A percentile compares a stretch with the other conserved stretches of the same genome.
Evolutionary conservation across 2,329 filamentous ascomycete genomes (phyloP).

Genomic region (Ascochyta pisi): DNA sequence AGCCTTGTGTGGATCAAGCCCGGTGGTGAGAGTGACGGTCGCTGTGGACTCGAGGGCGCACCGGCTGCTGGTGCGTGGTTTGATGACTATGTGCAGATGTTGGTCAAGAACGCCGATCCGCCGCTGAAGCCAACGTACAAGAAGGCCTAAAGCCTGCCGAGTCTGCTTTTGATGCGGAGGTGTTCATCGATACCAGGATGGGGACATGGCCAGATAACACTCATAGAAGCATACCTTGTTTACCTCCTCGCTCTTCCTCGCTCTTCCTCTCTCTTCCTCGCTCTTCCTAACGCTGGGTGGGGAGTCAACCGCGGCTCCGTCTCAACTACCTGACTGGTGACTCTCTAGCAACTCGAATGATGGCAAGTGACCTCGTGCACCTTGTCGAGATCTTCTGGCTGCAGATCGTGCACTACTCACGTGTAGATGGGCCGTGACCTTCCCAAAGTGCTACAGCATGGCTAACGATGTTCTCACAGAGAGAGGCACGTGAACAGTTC

Average conservation of each 20-base stretch:
- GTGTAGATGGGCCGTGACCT: no score
- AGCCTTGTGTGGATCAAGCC: slow-evolving; percentile 43
- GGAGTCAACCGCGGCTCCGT: no score
- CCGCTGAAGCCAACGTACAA: slow-evolving; percentile 32
- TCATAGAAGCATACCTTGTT: not conserved
- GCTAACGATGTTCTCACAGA: no score
- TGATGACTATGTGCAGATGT: slow-evolving; percentile 38
- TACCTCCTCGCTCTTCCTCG: not conserved
- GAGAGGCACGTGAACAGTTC: no score
- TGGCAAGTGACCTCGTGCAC: no score
- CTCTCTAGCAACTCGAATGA: no score
- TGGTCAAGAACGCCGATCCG: slow-evolving; percentile 37
- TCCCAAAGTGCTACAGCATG: no score
- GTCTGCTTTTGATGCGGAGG: not conserved
- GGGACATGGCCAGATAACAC: no score
- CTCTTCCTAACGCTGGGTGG: not conserved
- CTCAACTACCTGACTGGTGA: no score
- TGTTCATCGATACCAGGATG: not conserved
- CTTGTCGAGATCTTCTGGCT: no score
- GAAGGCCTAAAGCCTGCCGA: slow-evolving; percentile 1
- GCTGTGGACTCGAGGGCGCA: slow-evolving; percentile 34
- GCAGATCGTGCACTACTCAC: no score
- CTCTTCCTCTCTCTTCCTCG: not conserved
- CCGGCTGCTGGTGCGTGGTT: slow-evolving; percentile 39
- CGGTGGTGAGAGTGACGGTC: slow-evolving; percentile 38